Base-by-base conservation (phyloP, 805 yeast genomes). In the Naumovozyma castellii region DNA sequence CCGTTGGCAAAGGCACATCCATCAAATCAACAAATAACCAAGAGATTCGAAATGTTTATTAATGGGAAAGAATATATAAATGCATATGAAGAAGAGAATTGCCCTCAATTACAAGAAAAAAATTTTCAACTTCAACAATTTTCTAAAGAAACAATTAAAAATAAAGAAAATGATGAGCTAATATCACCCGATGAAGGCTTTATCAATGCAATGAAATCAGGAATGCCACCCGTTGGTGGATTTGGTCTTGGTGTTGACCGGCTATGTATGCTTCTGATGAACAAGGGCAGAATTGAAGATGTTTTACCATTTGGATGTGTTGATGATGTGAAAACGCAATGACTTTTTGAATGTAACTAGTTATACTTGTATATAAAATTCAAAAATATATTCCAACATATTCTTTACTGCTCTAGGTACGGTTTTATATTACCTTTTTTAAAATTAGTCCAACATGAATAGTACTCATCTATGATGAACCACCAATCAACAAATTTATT, bases 191-290 rank as follows among this genome's bases (percentile, higher is more conserved):
- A 92, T 57, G 63, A 73, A 51, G 68, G 69, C 36, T 92, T 76
- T 56, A 75, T 87, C 1, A 70, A 73, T 33, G 74, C 80, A 13
- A 78, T 92, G 88, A 90, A 85, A 55, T 84, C 80, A 72, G 97
- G 95, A 1, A 72, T 92, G 65, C 97, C 97, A 3, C 98, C 98
- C 1, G 90, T 97, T 3, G 97, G 95, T 2, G 99, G 99, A 0
- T 84, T 96, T 84, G 99, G 98, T 0, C 65, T 94, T 43, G 99
- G 99, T 0, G 71, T 92, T 16, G 99, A 92, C 55, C 62, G 99
- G 39, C 60, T 92, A 29, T 78, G 80, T 38, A 86, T 90, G 97
- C 59, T 85, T 15, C 63, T 90, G 25, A 71, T 82, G 3, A 79
- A 75, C 0, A 62, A 72, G 32, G 65, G 65, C 16, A 66, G 95